Conservation (phyloP, 2,329 filamentous ascomycete genomes). For the Colletotrichum paranaense region DNA sequence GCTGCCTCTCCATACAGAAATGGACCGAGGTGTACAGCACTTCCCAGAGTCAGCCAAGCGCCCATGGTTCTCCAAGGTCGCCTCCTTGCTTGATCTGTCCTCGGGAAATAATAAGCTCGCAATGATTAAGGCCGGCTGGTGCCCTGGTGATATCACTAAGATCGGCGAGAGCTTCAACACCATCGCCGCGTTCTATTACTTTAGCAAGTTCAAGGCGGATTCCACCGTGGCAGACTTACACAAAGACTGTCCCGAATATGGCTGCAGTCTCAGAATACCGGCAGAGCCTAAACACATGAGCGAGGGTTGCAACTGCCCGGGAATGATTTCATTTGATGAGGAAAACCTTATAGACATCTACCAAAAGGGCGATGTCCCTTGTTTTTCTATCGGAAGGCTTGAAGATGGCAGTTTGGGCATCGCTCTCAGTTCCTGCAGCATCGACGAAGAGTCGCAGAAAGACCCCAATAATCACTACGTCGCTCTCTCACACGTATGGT, state of each 20-base stretch:
- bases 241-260: background rate
- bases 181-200: conserved; percentile 12
- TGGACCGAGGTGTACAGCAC: background rate
- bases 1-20: background rate
- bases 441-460: conserved; percentile 9
- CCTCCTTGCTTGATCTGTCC: background rate
- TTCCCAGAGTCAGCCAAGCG: conserved; percentile 6
- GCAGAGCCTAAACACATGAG: conserved; percentile 9
- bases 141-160: conserved; percentile 11
- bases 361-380: conserved; percentile 11
- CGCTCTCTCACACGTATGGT: conserved; percentile 24
- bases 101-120: background rate
- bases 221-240: background rate
- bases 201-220: conserved; percentile 14
- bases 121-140: conserved; percentile 15
- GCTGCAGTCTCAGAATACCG: conserved; percentile 1
- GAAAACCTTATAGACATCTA: conserved; percentile 12
- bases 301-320: conserved; percentile 2
- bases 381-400: conserved; percentile 10
- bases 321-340: conserved; percentile 16
- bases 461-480: conserved; percentile 15
- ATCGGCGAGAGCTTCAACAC: background rate
- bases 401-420: conserved; percentile 12
- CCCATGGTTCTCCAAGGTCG: background rate
- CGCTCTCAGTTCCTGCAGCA: background rate